phyloP scores from a whole-genome alignment of 495 filamentous ascomycete genomes.

The Aspergillus egyptiacus region DNA sequence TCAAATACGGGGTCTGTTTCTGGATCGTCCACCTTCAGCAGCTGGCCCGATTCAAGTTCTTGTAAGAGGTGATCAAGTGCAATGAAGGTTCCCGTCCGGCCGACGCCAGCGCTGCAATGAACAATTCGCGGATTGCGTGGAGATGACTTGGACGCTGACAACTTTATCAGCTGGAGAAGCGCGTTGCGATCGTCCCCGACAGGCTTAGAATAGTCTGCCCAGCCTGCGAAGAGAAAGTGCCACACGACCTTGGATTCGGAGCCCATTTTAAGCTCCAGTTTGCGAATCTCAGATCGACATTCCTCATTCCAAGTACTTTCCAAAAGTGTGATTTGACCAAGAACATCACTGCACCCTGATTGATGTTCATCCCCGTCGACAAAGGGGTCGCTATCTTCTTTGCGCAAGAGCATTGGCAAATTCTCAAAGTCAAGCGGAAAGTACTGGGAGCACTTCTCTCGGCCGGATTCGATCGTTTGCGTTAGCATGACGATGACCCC shows the following conservation, averaged over 20 bases:
- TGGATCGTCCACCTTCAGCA: conserved; percentile 43
- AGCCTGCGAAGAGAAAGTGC: conserved; percentile 87
- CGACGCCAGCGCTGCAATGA: conserved; percentile 92
- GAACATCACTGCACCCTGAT: conserved; percentile 13
- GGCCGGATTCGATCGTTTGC: conserved; percentile 72
- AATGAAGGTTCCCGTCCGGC: conserved; percentile 91
- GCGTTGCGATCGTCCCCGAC: conserved; percentile 70
- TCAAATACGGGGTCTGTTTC: conserved; percentile 59
- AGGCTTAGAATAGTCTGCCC: conserved; percentile 91
- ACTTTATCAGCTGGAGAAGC: conserved; percentile 69
- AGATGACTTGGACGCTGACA: conserved; percentile 66
- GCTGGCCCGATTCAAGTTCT: conserved; percentile 69
- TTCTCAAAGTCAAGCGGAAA: conserved; percentile 61
- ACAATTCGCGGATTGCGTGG: conserved; percentile 76
- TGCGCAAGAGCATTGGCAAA: conserved; percentile 57
- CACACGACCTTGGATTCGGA: conserved; percentile 66
- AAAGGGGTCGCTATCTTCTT: conserved; percentile 35
- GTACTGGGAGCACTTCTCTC: conserved; percentile 89
- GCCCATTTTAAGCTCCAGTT: conserved; percentile 48
- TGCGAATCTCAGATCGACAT: conserved; percentile 51
- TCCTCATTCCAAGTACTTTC: conserved; percentile 40
- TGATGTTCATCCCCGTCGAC: conserved; percentile 22
- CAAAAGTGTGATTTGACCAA: conserved; percentile 45
- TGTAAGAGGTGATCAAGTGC: conserved; percentile 83
- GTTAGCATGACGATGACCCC: conserved; percentile 96